A percentile compares a stretch with the other conserved stretches of the same genome.
Conservation (phyloP, 805 yeast genomes). For the Saccharomycopsis sp. region DNA sequence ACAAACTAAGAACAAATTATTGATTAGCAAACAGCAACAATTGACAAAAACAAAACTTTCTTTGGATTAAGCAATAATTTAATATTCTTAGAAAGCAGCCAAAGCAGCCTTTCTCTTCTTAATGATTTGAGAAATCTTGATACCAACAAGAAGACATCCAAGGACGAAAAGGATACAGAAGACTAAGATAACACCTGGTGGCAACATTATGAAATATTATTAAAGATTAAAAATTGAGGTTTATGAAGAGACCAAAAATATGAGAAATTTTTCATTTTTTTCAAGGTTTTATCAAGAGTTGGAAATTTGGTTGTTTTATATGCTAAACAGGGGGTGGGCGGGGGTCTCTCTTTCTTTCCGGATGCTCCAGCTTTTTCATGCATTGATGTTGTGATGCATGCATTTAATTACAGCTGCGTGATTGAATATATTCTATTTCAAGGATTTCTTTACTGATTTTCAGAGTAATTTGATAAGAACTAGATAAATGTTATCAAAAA, state of each 20-base stretch:
- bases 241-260: background rate
- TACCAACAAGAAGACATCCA: slow-evolving; percentile 26
- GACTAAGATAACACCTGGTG: slow-evolving; percentile 67
- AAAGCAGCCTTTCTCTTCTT: slow-evolving; percentile 30
- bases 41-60: too few relatives aligned
- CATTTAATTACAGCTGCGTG: too few relatives aligned
- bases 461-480: too few relatives aligned
- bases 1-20: too few relatives aligned
- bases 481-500: too few relatives aligned
- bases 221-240: background rate
- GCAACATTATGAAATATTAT: slow-evolving; percentile 37
- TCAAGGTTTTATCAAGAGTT: background rate
- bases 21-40: too few relatives aligned
- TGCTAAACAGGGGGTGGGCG: background rate
- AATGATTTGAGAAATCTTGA: slow-evolving; percentile 24
- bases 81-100: slow-evolving; percentile 29
- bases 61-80: too few relatives aligned
- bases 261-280: background rate
- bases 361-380: slow-evolving; percentile 9
- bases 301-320: background rate
- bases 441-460: too few relatives aligned
- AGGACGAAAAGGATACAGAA: slow-evolving; percentile 32
- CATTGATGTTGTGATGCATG: too few relatives aligned
- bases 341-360: too few relatives aligned
- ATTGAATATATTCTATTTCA: too few relatives aligned